Percentiles rank a stretch among this genome's conserved stretches.
These are phyloP conservation scores for Alternaria solani DNA, from an alignment of 2,329 filamentous ascomycete species.

Conservation along the genomic window DNA sequence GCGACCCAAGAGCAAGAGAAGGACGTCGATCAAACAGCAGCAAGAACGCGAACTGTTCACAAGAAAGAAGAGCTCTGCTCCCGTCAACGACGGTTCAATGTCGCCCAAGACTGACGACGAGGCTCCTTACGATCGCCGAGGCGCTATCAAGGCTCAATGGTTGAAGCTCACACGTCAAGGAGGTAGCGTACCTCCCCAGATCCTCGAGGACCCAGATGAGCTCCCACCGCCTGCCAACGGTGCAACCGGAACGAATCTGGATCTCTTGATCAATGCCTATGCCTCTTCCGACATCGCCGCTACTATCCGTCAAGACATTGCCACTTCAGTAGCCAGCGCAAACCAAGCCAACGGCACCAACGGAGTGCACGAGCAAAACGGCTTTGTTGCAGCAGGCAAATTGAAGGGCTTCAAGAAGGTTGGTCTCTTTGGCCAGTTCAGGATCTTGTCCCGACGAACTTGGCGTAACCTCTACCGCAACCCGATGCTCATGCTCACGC, in stretches of 20 bases:
- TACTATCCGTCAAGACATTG: constrained; percentile 79
- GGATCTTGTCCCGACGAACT: constrained; percentile 87
- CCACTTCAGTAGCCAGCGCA: constrained; percentile 70
- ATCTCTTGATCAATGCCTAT: constrained; percentile 80
- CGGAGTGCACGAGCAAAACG: constrained; percentile 63
- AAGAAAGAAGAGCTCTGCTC: constrained; percentile 71
- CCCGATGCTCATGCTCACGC: constrained; percentile 96
- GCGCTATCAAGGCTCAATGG: constrained; percentile 64
- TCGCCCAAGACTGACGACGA: constrained; percentile 73
- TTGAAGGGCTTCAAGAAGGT: constrained; percentile 85
- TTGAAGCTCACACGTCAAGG: constrained; percentile 65
- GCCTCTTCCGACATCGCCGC: constrained; percentile 78
- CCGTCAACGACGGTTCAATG: constrained; percentile 54
- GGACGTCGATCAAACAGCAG: constrained; percentile 80
- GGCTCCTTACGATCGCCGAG: constrained; percentile 61
- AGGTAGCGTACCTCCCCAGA: constrained; percentile 64
- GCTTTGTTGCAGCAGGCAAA: constrained; percentile 64
- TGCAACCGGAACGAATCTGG: constrained; percentile 75
- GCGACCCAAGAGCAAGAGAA: constrained; percentile 73
- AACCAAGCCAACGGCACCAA: constrained; percentile 72
- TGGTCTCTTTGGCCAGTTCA: constrained; percentile 80
- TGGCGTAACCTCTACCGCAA: constrained; percentile 99
- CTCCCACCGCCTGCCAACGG: constrained; percentile 65
- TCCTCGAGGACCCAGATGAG: constrained; percentile 74
- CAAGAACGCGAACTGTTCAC: constrained; percentile 94